phyloP scores from a whole-genome alignment of 2,329 filamentous ascomycete genomes.

The Capronia epimyces region DNA sequence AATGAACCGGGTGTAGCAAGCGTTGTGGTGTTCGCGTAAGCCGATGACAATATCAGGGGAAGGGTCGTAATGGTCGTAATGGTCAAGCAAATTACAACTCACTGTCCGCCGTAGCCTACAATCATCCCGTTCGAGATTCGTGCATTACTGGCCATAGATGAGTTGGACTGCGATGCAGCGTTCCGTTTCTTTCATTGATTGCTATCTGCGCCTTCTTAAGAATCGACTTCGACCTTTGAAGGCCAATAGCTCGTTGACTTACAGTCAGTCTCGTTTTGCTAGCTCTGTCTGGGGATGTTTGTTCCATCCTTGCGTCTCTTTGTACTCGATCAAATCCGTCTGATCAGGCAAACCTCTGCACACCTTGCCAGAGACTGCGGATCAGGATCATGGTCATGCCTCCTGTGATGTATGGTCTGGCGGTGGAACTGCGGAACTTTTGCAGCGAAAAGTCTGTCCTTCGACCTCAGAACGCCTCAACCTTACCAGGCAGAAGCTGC shows the following conservation, averaged over 20 bases:
- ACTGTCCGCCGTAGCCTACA: too few species aligned
- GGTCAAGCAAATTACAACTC: too few species aligned
- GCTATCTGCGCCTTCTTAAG: not conserved
- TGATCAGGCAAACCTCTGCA: not conserved
- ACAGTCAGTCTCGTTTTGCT: not conserved
- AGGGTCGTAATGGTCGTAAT: too few species aligned
- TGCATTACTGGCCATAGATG: not conserved
- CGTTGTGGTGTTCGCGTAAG: too few species aligned
- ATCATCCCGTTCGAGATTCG: not conserved
- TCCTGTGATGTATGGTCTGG: not conserved
- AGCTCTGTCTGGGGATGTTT: not conserved
- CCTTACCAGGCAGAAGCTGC: conserved; percentile 7
- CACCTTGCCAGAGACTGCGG: not conserved
- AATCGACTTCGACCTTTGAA: not conserved
- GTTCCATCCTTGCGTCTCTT: not conserved
- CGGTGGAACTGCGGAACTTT: not conserved
- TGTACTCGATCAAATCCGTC: not conserved
- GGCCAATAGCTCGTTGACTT: not conserved
- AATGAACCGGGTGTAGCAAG: too few species aligned
- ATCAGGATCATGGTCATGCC: not conserved
- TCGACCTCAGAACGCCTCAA: too few species aligned
- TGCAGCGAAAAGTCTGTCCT: not conserved
- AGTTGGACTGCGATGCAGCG: not conserved
- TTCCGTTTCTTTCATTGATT: not conserved
- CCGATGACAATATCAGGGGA: too few species aligned